These are phyloP conservation scores for Metschnikowia aberdeeniae DNA, from an alignment of 805 yeast genomes.

Conservation along the genomic window DNA sequence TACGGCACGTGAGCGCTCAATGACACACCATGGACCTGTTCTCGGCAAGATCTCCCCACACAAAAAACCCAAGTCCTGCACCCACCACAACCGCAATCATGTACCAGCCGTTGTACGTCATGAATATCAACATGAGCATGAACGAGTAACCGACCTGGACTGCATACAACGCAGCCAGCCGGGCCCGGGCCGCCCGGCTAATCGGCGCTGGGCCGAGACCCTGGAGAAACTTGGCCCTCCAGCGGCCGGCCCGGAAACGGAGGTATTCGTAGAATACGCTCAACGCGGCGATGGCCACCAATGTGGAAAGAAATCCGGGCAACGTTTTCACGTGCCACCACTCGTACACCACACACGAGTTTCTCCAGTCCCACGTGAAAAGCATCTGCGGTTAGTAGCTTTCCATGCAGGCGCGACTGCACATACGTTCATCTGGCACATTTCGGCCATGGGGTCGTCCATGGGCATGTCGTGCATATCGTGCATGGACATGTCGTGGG, in stretches of 20 bases:
- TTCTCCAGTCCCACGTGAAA: conserved; percentile 73
- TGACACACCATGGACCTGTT: conserved; percentile 32
- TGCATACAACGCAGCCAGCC: conserved; percentile 50
- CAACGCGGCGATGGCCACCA: conserved; percentile 45
- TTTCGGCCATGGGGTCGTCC: conserved; percentile 24
- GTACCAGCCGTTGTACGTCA: conserved; percentile 86
- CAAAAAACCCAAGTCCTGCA: conserved; percentile 62
- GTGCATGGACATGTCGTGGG: neutral
- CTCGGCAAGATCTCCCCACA: conserved; percentile 44
- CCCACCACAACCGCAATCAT: conserved; percentile 73
- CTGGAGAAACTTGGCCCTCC: conserved; percentile 21
- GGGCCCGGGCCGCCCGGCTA: conserved; percentile 16
- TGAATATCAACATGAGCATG: conserved; percentile 72
- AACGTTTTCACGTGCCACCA: conserved; percentile 75
- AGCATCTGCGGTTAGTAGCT: conserved; percentile 44
- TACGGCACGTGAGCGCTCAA: conserved; percentile 10
- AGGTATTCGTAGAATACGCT: conserved; percentile 61
- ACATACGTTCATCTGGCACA: conserved; percentile 54
- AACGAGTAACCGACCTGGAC: conserved; percentile 67
- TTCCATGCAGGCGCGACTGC: neutral
- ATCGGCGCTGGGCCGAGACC: neutral
- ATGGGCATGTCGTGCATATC: conserved; percentile 19
- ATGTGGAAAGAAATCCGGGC: conserved; percentile 48
- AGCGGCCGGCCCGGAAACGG: conserved; percentile 25
- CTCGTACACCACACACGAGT: conserved; percentile 66